Conservation (phyloP, 1,284 basidiomycete genomes). For the Bjerkandera adusta region DNA sequence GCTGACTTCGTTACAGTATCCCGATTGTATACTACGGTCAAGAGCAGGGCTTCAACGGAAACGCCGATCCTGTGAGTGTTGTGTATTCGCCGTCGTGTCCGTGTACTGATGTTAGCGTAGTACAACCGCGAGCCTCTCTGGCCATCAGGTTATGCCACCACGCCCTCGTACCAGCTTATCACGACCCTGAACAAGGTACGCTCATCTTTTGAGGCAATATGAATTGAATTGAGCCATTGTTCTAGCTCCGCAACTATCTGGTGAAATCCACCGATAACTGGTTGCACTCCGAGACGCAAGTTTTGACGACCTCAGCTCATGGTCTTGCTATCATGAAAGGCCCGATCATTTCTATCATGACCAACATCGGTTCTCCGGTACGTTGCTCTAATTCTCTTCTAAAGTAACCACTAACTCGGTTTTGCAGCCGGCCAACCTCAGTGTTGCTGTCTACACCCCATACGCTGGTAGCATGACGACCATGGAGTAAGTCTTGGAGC, state of each 20-base stretch:
- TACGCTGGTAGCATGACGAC: slow-evolving; percentile 44
- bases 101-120: slow-evolving; percentile 25
- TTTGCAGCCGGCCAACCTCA: slow-evolving; percentile 51
- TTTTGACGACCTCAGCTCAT: slow-evolving; percentile 54
- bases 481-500: slow-evolving; percentile 46
- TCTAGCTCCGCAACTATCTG: slow-evolving; percentile 65
- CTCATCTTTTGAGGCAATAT: not conserved
- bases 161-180: slow-evolving; percentile 59
- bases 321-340: slow-evolving; percentile 76
- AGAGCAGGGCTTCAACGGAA: slow-evolving; percentile 49
- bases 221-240: not conserved
- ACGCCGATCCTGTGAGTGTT: slow-evolving; percentile 23
- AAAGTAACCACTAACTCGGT: slow-evolving; percentile 2
- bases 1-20: slow-evolving; percentile 37
- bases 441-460: slow-evolving; percentile 53
- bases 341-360: slow-evolving; percentile 64
- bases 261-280: slow-evolving; percentile 56
- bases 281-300: slow-evolving; percentile 52
- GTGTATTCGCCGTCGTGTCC: not conserved
- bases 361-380: slow-evolving; percentile 76
- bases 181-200: slow-evolving; percentile 59
- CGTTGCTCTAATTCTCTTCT: not conserved
- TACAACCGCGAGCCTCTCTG: slow-evolving; percentile 79
- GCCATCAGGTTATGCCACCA: slow-evolving; percentile 66
- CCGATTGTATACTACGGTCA: slow-evolving; percentile 58